Conservation (phyloP, 2,329 filamentous ascomycete genomes). For the Penicillium sp. region DNA sequence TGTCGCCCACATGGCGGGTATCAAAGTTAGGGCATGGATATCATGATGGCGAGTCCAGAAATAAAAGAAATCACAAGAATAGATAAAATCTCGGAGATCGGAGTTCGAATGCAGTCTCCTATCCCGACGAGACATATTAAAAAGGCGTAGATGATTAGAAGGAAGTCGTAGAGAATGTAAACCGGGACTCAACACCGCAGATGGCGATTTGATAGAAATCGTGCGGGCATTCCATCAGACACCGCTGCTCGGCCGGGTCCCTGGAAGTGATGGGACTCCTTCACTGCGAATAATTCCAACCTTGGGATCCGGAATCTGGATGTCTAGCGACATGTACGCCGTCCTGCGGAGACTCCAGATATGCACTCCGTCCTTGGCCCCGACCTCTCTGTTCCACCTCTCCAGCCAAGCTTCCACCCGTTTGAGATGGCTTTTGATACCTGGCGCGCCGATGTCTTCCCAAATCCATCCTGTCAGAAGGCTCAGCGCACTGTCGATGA, state of each 20-base stretch:
- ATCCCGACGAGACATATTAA: too few species aligned
- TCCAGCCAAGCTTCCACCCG: slow-evolving; percentile 73
- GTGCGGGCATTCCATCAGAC: too few species aligned
- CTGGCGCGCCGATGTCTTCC: slow-evolving; percentile 77
- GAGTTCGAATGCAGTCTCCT: too few species aligned
- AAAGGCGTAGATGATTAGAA: too few species aligned
- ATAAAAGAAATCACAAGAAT: too few species aligned
- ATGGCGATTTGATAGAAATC: too few species aligned
- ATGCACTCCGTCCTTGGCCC: slow-evolving; percentile 54
- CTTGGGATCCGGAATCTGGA: slow-evolving; percentile 45
- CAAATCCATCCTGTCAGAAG: slow-evolving; percentile 84
- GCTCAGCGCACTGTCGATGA: slow-evolving; percentile 69
- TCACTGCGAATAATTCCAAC: slow-evolving; percentile 38
- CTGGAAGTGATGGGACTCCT: slow-evolving; percentile 27
- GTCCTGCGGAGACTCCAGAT: slow-evolving; percentile 72
- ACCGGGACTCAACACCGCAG: slow-evolving; percentile 13
- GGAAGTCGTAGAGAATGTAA: too few species aligned
- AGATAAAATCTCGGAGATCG: too few species aligned
- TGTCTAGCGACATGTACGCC: slow-evolving; percentile 65
- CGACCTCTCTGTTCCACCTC: slow-evolving; percentile 66
- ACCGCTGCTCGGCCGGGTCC: slow-evolving; percentile 31
- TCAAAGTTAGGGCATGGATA: too few species aligned
- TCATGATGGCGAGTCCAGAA: too few species aligned
- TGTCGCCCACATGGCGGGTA: too few species aligned
- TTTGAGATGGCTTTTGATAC: slow-evolving; percentile 61